Evolutionary conservation across 805 yeast genomes (phyloP), one percentile per base, ranked within the genome.

Genomic region (Monosporozyma servazzii): DNA sequence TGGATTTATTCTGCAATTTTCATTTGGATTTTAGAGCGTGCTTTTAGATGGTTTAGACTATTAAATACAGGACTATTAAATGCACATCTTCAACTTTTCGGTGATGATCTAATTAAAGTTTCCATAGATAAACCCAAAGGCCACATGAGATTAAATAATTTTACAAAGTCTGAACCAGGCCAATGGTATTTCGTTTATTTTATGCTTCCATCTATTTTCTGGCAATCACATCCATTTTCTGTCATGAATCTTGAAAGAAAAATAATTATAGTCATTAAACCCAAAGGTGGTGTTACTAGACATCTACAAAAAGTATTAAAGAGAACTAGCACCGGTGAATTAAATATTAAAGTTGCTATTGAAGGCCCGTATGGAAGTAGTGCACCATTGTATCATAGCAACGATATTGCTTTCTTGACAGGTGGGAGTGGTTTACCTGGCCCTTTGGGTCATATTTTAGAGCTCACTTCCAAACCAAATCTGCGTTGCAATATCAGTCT

Each of bases 371-470:
- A 86, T 60, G 87, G 91, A 2, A 71, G 72, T 40, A 55, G 75
- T 2, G 62, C 77, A 4, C 77, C 82, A 2, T 67, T 79, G 15
- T 67, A 70, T 25, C 67, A 71, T 44, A 83, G 75, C 57, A 76
- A 79, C 47, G 75, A 77, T 51, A 76, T 82, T 5, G 72, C 83
- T 6, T 73, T 82, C 44, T 54, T 85, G 23, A 84, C 90, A 7
- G 90, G 88, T 47, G 91, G 93, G 30, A 80, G 80, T 50, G 93
- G 93, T 50, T 71, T 86, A 48, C 82, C 91, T 0, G 86, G 81
- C 1, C 72, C 79, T 20, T 75, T 76, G 51, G 66, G 78, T 4
- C 71, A 77, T 51, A 80, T 75, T 1, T 56, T 70, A 25, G 70
- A 72, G 45, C 56, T 77, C 17, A 25, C 33, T 7, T 23, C 37